These are phyloP conservation scores for Cladochytrium replicatum DNA, from an alignment of 192 early-diverging fungal genomes.

Conservation along the genomic window DNA sequence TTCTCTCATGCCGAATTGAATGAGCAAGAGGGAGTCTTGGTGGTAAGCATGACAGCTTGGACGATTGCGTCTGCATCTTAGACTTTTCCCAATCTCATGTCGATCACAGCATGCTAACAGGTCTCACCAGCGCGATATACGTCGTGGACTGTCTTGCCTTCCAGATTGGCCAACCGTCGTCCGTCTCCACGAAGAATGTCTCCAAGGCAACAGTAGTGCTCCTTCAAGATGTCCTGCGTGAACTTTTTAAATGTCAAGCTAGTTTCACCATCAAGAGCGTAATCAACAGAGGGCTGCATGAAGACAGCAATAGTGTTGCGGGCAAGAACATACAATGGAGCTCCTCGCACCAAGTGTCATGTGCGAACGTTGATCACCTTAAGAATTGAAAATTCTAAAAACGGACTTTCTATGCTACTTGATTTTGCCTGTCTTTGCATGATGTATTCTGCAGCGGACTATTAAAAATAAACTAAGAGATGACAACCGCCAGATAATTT, in stretches of 20 bases:
- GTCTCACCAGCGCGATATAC: constrained; percentile 55
- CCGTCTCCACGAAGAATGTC: constrained; percentile 33
- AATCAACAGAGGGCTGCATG: constrained; percentile 52
- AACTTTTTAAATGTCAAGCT: constrained; percentile 41
- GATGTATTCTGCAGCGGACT: no score
- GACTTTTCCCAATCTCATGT: no score
- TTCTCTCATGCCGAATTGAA: constrained; percentile 12
- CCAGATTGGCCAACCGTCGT: constrained; percentile 58
- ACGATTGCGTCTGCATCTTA: no score
- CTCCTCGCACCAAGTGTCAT: constrained; percentile 54
- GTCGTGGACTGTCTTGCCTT: constrained; percentile 52
- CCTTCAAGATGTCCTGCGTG: constrained; percentile 27
- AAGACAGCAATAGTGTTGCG: constrained; percentile 64
- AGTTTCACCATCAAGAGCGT: constrained; percentile 22
- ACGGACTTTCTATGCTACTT: no score
- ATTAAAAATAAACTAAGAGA: no score
- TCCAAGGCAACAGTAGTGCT: constrained; percentile 46
- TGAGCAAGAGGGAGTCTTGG: constrained; percentile 42
- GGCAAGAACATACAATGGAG: constrained; percentile 29
- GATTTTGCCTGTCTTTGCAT: no score
- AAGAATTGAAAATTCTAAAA: no score
- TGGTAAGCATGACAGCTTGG: no score
- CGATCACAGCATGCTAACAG: constrained; percentile 52
- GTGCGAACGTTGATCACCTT: no score
- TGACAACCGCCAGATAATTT: no score